These are phyloP conservation scores for Cadophora gregata DNA, from an alignment of 2,329 filamentous ascomycete species.

Conservation along the genomic window DNA sequence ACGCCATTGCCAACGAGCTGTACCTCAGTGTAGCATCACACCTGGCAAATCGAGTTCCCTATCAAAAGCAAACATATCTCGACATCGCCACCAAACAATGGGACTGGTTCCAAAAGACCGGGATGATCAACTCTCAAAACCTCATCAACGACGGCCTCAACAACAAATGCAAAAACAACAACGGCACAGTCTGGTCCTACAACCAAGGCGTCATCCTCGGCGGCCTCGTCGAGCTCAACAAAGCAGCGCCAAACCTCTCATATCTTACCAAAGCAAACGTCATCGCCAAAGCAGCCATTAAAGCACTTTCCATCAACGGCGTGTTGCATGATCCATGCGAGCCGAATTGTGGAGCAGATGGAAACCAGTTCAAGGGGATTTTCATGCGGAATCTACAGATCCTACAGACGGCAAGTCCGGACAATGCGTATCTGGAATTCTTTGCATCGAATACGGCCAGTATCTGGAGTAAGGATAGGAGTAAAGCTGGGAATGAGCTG, in stretches of 20 bases:
- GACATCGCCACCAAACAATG: slow-evolving; percentile 58
- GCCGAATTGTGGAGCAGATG: slow-evolving; percentile 52
- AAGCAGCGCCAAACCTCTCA: slow-evolving; percentile 50
- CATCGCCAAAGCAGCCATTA: slow-evolving; percentile 61
- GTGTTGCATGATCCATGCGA: slow-evolving; percentile 64
- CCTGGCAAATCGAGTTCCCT: slow-evolving; percentile 60
- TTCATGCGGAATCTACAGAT: slow-evolving; percentile 69
- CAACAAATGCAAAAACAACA: slow-evolving; percentile 55
- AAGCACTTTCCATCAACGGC: slow-evolving; percentile 51
- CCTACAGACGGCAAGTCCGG: slow-evolving; percentile 54
- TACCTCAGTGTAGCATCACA: slow-evolving; percentile 60
- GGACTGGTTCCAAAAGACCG: slow-evolving; percentile 56
- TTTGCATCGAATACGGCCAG: slow-evolving; percentile 68
- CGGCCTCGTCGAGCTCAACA: slow-evolving; percentile 62
- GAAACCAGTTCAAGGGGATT: slow-evolving; percentile 74
- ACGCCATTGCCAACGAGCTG: slow-evolving; percentile 63
- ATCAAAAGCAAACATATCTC: slow-evolving; percentile 58
- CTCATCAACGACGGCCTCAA: slow-evolving; percentile 60
- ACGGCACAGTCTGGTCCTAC: slow-evolving; percentile 55
- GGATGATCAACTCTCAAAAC: slow-evolving; percentile 54
- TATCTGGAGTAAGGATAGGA: slow-evolving; percentile 67
- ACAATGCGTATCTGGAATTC: slow-evolving; percentile 56
- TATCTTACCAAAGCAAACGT: slow-evolving; percentile 54
- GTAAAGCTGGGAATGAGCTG: slow-evolving; percentile 52
- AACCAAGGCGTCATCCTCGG: slow-evolving; percentile 68